These are phyloP conservation scores for Xeromyces bisporus DNA, from an alignment of 495 filamentous ascomycete genomes.

Conservation along the genomic window DNA sequence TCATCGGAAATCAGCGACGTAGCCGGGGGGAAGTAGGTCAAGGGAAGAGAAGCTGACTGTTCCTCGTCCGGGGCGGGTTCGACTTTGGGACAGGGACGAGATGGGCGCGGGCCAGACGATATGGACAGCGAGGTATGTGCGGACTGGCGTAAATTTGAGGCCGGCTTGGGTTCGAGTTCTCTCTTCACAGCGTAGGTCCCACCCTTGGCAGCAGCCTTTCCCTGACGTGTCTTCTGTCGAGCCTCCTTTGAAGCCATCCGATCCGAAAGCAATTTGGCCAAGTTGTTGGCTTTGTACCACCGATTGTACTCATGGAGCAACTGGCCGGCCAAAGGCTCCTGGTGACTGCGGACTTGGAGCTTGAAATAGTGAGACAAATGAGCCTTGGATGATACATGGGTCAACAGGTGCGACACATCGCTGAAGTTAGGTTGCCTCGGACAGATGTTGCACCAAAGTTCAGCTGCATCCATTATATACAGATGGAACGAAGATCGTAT, in stretches of 20 bases:
- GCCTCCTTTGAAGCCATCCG: constrained; percentile 56
- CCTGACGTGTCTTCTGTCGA: constrained; percentile 28
- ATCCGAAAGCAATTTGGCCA: constrained; percentile 49
- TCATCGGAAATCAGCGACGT: constrained; percentile 1
- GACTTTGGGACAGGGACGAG: constrained; percentile 4
- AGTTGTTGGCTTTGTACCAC: constrained; percentile 51
- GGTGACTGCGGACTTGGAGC: constrained; percentile 43
- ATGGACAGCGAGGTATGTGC: constrained; percentile 4
- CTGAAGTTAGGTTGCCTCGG: constrained; percentile 63
- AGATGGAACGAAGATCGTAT: constrained; percentile 2
- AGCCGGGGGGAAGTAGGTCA: neutral
- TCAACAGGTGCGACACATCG: constrained; percentile 75
- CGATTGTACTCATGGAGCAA: constrained; percentile 42
- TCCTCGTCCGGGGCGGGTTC: constrained; percentile 1
- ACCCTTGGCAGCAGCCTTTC: constrained; percentile 4
- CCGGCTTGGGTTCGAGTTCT: constrained; percentile 1
- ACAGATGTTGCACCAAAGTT: constrained; percentile 65
- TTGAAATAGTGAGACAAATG: constrained; percentile 65
- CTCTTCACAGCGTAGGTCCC: constrained; percentile 1
- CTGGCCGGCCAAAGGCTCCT: constrained; percentile 32
- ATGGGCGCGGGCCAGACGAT: constrained; percentile 22
- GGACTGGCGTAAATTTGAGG: constrained; percentile 1
- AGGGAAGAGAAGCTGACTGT: neutral
- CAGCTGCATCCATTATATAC: constrained; percentile 33
- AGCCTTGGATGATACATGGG: constrained; percentile 71